Base-by-base conservation (phyloP, 805 yeast species). In the Vanderwaltozyma verrucispora region DNA sequence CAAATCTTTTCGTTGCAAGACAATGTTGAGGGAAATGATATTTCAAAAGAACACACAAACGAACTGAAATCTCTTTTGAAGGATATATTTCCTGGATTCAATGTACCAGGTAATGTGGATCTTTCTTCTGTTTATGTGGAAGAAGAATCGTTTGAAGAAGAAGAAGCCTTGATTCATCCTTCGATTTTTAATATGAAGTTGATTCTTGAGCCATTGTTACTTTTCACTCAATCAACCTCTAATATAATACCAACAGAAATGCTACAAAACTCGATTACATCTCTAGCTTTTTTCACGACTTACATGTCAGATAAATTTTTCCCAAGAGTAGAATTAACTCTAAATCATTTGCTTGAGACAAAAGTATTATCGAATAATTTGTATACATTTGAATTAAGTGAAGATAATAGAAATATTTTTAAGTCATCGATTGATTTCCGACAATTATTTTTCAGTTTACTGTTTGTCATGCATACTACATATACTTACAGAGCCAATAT, bases 171-270 rank as follows among this genome's bases (percentile, higher is more conserved):
- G 28, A 81, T 83, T 2, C 75, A 77, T 1, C 76, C 85, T 2
- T 77, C 76, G 50, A 70, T 86, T 13, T 77, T 81, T 59, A 85
- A 87, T 49, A 84, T 88, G 80, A 71, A 88, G 45, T 70, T 82
- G 5, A 71, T 87, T 13, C 59, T 85, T 34, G 95, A 82, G 40
- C 78, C 83, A 28, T 75, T 85, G 28, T 66, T 85, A 33, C 61
- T 76, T 11, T 85, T 84, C 50, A 65, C 76, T 19, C 77, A 82
- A 32, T 77, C 83, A 2, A 63, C 82, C 1, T 62, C 67, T 10
- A 48, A 67, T 2, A 50, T 69, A 4, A 55, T 71, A 10, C 68
- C 69, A 1, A 20, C 37, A 11, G 38, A 47, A 17, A 30, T 43
- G 6, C 21, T 35, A 3, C 43, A 52, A 31, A 41, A 49, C 17